Conservation (phyloP, 768 basidiomycete species). For the Calocybe gangraenosa region DNA sequence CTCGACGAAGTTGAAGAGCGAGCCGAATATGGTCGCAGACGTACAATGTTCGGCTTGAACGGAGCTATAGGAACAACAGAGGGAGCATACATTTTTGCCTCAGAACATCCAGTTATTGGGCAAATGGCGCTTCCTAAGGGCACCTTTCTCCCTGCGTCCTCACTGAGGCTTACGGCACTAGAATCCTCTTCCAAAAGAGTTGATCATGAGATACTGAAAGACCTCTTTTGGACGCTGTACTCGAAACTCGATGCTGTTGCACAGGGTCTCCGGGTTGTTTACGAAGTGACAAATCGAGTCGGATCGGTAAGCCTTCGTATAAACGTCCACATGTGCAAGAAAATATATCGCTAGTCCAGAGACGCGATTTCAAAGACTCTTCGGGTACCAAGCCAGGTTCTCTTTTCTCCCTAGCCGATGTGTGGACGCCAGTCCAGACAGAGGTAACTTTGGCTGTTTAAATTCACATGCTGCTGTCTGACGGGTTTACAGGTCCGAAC, state of each 20-base stretch:
- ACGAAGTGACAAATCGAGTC: constrained; percentile 87
- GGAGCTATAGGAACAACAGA: constrained; percentile 39
- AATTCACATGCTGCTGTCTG: constrained; percentile 3
- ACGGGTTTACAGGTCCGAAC: constrained; percentile 62
- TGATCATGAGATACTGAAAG: constrained; percentile 83
- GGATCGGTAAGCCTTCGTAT: constrained; percentile 68
- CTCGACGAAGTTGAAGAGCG: constrained; percentile 91
- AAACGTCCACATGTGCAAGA: neutral
- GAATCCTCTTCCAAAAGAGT: constrained; percentile 68
- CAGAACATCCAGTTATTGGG: constrained; percentile 22
- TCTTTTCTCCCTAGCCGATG: constrained; percentile 79
- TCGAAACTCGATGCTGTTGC: constrained; percentile 93
- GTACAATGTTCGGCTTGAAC: constrained; percentile 31
- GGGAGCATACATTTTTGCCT: constrained; percentile 48
- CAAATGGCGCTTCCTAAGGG: constrained; percentile 22
- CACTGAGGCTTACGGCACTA: constrained; percentile 64
- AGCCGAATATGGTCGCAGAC: constrained; percentile 68
- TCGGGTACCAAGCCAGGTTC: constrained; percentile 72
- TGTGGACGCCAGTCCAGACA: constrained; percentile 84
- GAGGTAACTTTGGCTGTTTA: constrained; percentile 53
- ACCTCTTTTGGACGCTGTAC: constrained; percentile 96
- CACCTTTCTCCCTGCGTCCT: constrained; percentile 41
- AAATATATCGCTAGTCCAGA: constrained; percentile 35
- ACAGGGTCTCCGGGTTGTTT: constrained; percentile 86
- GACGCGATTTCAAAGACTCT: constrained; percentile 88